These are phyloP conservation scores for Corymbia maculata DNA, from an alignment of 345 rosid species.

Conservation along the genomic window DNA sequence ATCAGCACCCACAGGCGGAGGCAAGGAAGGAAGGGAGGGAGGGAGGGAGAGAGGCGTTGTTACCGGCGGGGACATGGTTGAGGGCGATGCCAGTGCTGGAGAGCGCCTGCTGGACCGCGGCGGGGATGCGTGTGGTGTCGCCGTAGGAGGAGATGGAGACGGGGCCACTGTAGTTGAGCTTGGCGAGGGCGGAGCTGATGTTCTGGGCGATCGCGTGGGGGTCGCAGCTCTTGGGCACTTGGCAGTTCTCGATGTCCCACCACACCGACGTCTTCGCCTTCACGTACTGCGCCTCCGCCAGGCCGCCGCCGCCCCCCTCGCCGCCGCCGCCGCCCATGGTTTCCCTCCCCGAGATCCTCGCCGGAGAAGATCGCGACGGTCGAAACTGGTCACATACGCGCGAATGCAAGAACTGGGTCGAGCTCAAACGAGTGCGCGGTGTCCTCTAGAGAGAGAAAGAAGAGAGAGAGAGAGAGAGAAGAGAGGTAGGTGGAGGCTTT, in stretches of 20 bases:
- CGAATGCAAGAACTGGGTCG: neutral
- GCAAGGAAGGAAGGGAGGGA: neutral
- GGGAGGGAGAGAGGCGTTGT: neutral
- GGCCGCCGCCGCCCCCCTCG: neutral
- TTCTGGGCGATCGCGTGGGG: slow-evolving; percentile 41
- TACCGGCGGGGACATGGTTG: slow-evolving; percentile 41
- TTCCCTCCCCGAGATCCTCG: neutral
- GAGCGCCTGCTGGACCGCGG: slow-evolving; percentile 31
- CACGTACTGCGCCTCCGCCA: slow-evolving; percentile 31
- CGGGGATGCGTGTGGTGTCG: slow-evolving; percentile 22
- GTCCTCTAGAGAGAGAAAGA: neutral
- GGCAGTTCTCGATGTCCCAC: slow-evolving; percentile 52
- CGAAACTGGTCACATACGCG: neutral
- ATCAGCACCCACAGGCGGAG: neutral
- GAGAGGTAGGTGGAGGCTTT: neutral
- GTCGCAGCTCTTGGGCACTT: slow-evolving; percentile 28
- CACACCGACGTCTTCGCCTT: slow-evolving; percentile 39
- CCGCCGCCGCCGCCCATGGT: neutral
- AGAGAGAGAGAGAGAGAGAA: neutral
- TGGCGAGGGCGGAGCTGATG: slow-evolving; percentile 35
- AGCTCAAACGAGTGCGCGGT: neutral
- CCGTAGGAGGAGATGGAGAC: slow-evolving; percentile 40
- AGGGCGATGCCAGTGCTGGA: slow-evolving; percentile 29
- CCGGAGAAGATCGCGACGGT: neutral
- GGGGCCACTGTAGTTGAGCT: slow-evolving; percentile 29